A percentile compares a stretch with the other conserved stretches of the same genome.
phyloP scores from a whole-genome alignment of 352 stramenopile species.

The Pythium diclinum region DNA sequence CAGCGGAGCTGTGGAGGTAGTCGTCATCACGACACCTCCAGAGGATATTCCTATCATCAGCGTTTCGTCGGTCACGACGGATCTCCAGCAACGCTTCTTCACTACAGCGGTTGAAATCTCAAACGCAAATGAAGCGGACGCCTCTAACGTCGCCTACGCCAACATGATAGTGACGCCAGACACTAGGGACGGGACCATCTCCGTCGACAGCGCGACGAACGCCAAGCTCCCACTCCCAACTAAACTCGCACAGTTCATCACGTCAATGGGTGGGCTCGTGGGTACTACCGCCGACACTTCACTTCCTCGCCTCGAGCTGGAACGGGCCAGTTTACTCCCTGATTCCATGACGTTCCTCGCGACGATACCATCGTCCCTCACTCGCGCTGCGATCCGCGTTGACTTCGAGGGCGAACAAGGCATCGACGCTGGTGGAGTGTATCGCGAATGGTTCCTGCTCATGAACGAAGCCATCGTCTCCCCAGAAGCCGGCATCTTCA shows the following conservation, averaged over 20 bases:
- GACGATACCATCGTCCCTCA: background rate
- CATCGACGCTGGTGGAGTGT: conserved; percentile 70
- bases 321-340: background rate
- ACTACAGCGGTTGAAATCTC: no score
- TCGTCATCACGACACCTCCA: no score
- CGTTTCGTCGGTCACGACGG: no score
- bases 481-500: conserved; percentile 35
- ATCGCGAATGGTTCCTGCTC: conserved; percentile 79
- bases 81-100: no score
- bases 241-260: conserved; percentile 25
- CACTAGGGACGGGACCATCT: background rate
- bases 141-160: conserved; percentile 1
- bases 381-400: conserved; percentile 36
- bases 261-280: background rate
- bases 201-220: conserved; percentile 10
- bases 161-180: background rate
- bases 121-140: background rate
- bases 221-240: conserved; percentile 11
- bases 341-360: conserved; percentile 6
- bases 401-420: conserved; percentile 68
- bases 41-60: no score
- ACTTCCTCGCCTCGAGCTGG: conserved; percentile 5
- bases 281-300: background rate
- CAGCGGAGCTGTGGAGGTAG: no score
- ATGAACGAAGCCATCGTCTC: conserved; percentile 47